Base-by-base conservation (phyloP, 2,329 filamentous ascomycete genomes). In the Apiospora malaysiana region DNA sequence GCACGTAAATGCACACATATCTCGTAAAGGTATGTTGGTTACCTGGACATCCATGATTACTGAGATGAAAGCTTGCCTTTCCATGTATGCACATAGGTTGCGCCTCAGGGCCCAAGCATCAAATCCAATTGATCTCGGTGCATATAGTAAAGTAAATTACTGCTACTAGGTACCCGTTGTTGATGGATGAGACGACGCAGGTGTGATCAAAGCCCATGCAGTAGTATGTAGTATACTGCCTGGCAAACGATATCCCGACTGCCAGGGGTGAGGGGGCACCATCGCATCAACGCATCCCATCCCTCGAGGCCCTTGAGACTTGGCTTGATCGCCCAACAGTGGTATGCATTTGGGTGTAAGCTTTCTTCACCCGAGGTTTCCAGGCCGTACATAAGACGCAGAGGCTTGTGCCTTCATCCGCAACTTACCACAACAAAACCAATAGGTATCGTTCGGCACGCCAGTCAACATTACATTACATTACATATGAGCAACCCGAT, bases 401-500 rank as follows among this genome's bases (percentile, higher is more conserved):
- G 40, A 42, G 12, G 5, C 40, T 42, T 56, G 25, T 2, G 16
- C 7, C 7, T 32, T 56, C 25, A 4, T 18, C 27, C 25, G 32
- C 49, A 18, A 56, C 25, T 27, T 25, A 56, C 27, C 23, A 21
- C 18, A 56, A 18, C 27, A 27, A 16, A 3, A 27, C 49, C 49
- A 18, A 56, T 5, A 56, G 32, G n/a, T n/a, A n/a, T 10, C 9
- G 27, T 59, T 59, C 51, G 9, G 51, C 32, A 59, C 25, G 27
- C 51, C 51, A 59, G 21, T 21, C 27, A 32, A n/a, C 18, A 37
- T 37, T 10, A n/a, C n/a, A n/a, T n/a, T n/a, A n/a, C n/a, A n/a
- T n/a, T n/a, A n/a, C n/a, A n/a, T n/a, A n/a, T n/a, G n/a, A 59
- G 51, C 56, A 40, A 40, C 56, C 32, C 56, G 56, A 63, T 63